Evolutionary conservation across 2,329 filamentous ascomycete genomes (phyloP).

Genomic region (Zasmidium angulare): DNA sequence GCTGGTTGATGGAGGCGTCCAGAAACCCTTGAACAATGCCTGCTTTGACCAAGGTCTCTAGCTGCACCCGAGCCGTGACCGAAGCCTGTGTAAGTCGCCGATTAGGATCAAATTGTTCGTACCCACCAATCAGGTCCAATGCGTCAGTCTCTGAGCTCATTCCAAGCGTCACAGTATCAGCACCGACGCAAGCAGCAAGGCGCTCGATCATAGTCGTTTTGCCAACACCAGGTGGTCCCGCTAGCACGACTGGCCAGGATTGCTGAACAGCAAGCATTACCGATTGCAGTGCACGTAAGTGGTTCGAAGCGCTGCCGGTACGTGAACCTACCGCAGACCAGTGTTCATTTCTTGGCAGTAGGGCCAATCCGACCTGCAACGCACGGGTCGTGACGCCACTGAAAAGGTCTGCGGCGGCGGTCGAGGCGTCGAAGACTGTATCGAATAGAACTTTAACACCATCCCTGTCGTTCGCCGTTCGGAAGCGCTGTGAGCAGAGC

Average conservation of each 20-base stretch:
- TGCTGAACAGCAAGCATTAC: slow-evolving; percentile 83
- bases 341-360: slow-evolving; percentile 59
- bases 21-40: slow-evolving; percentile 13
- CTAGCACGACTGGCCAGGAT: slow-evolving; percentile 84
- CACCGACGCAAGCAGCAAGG: slow-evolving; percentile 76
- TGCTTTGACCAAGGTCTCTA: slow-evolving; percentile 15
- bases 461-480: slow-evolving; percentile 66
- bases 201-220: slow-evolving; percentile 81
- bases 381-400: slow-evolving; percentile 65
- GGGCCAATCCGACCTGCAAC: slow-evolving; percentile 79
- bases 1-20: slow-evolving; percentile 6
- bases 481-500: slow-evolving; percentile 84
- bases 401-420: slow-evolving; percentile 57
- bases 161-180: slow-evolving; percentile 75
- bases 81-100: slow-evolving; percentile 42
- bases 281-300: slow-evolving; percentile 76
- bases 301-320: slow-evolving; percentile 24
- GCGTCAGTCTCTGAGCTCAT: slow-evolving; percentile 95
- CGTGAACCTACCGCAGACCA: background rate
- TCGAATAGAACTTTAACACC: slow-evolving; percentile 67
- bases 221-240: slow-evolving; percentile 79
- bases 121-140: slow-evolving; percentile 95
- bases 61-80: slow-evolving; percentile 14
- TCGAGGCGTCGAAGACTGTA: slow-evolving; percentile 56
- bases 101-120: slow-evolving; percentile 86